A percentile compares a stretch with the other conserved stretches of the same genome.
Conservation (phyloP, 192 early-diverging fungal genomes). For the Entophlyctis helioformis region DNA sequence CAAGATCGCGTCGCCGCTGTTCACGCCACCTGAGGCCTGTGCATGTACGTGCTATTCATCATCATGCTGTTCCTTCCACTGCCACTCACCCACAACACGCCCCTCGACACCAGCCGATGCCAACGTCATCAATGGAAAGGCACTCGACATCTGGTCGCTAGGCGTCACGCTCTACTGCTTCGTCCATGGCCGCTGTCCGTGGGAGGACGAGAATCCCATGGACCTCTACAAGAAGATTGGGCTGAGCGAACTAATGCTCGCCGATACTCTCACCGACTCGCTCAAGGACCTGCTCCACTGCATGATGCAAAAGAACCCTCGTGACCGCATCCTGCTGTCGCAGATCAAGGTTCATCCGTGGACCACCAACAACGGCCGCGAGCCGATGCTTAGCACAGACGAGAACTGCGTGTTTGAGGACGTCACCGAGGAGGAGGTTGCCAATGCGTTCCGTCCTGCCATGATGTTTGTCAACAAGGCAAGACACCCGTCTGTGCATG, state of each 20-base stretch:
- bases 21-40: conserved; percentile 40
- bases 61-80: too few relatives aligned
- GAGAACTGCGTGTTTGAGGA: conserved; percentile 34
- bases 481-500: background rate
- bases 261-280: conserved; percentile 11
- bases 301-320: conserved; percentile 36
- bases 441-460: conserved; percentile 29
- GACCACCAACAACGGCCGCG: conserved; percentile 21
- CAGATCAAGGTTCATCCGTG: conserved; percentile 29
- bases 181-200: conserved; percentile 40
- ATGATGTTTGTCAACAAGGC: conserved; percentile 24
- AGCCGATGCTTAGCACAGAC: conserved; percentile 24
- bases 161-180: conserved; percentile 47
- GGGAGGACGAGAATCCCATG: conserved; percentile 26
- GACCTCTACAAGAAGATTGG: conserved; percentile 31
- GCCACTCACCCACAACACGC: too few relatives aligned
- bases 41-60: conserved; percentile 32
- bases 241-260: too few relatives aligned
- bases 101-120: conserved; percentile 8
- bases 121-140: conserved; percentile 21
- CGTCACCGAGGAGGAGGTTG: conserved; percentile 37
- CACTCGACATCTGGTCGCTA: conserved; percentile 46
- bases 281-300: conserved; percentile 18
- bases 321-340: conserved; percentile 15
- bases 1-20: conserved; percentile 41